phyloP scores from a whole-genome alignment of 257 asterid species.

The Nicotiana sylvestris region DNA sequence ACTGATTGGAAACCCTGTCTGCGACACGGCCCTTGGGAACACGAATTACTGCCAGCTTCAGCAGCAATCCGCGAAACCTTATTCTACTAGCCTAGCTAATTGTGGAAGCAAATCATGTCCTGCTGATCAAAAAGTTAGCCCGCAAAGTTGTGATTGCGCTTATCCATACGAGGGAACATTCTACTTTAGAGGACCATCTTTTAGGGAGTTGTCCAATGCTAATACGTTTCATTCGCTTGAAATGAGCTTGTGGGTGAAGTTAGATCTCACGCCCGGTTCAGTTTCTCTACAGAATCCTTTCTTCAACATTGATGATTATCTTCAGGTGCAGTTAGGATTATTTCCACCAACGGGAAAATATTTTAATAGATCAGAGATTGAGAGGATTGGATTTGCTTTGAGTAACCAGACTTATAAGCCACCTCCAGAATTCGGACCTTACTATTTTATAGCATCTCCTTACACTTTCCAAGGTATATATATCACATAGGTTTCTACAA shows the following conservation, averaged over 20 bases:
- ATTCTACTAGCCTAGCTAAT: slow-evolving; percentile 83
- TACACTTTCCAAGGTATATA: slow-evolving; percentile 60
- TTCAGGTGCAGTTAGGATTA: slow-evolving; percentile 71
- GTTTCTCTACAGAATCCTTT: slow-evolving; percentile 76
- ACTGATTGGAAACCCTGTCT: slow-evolving; percentile 87
- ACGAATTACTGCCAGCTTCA: slow-evolving; percentile 80
- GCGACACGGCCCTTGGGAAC: slow-evolving; percentile 58
- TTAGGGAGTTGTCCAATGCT: slow-evolving; percentile 75
- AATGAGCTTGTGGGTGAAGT: slow-evolving; percentile 86
- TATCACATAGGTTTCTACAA: not conserved
- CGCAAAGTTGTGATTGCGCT: slow-evolving; percentile 89
- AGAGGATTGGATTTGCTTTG: slow-evolving; percentile 68
- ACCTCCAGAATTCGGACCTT: slow-evolving; percentile 84
- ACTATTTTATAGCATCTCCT: slow-evolving; percentile 72
- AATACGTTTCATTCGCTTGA: slow-evolving; percentile 74
- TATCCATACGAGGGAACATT: slow-evolving; percentile 85
- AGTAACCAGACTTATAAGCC: slow-evolving; percentile 96
- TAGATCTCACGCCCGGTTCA: slow-evolving; percentile 75
- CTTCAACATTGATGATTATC: slow-evolving; percentile 81
- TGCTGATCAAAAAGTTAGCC: slow-evolving; percentile 59
- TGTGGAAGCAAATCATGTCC: slow-evolving; percentile 75
- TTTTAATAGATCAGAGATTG: slow-evolving; percentile 69
- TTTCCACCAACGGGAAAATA: slow-evolving; percentile 62
- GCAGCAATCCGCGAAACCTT: slow-evolving; percentile 55
- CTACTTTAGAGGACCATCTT: slow-evolving; percentile 83